Evolutionary conservation across 352 stramenopile species (phyloP).

Genomic region (Phytopythium vexans): DNA sequence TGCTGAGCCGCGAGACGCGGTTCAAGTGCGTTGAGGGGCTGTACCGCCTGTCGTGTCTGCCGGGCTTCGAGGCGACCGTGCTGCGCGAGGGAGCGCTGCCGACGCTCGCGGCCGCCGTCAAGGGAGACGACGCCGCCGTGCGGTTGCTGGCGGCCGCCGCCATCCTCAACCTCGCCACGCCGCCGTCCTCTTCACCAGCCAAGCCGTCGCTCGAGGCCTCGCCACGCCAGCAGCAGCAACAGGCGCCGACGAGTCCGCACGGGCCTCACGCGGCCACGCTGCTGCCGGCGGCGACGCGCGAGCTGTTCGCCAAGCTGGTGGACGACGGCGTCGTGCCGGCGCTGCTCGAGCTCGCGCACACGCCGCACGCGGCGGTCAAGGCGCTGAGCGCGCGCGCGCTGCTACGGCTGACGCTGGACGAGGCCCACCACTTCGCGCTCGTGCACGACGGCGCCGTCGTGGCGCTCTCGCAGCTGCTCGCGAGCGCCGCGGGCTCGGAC

Average conservation of each 20-base stretch:
- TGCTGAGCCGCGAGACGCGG: conserved; percentile 67
- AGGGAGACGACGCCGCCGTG: conserved; percentile 63
- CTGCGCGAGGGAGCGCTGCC: conserved; percentile 60
- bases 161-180: conserved; percentile 65
- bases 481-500: conserved; percentile 30
- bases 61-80: conserved; percentile 71
- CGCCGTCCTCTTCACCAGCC: conserved; percentile 1
- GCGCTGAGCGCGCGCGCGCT: conserved; percentile 61
- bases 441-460: conserved; percentile 74
- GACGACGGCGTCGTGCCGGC: conserved; percentile 57
- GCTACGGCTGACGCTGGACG: conserved; percentile 72
- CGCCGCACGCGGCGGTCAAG: conserved; percentile 59
- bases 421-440: conserved; percentile 72
- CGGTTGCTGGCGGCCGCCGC: conserved; percentile 66
- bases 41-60: conserved; percentile 77
- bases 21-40: conserved; percentile 72
- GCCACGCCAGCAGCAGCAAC: background rate
- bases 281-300: conserved; percentile 28
- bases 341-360: conserved; percentile 69
- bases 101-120: conserved; percentile 59
- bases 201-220: conserved; percentile 1
- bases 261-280: background rate
- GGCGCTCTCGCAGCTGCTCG: conserved; percentile 64
- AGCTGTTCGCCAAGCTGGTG: conserved; percentile 70
- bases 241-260: background rate